These are phyloP conservation scores for Yamadazyma aaseri DNA, from an alignment of 1,139 yeast genomes.

Conservation along the genomic window DNA sequence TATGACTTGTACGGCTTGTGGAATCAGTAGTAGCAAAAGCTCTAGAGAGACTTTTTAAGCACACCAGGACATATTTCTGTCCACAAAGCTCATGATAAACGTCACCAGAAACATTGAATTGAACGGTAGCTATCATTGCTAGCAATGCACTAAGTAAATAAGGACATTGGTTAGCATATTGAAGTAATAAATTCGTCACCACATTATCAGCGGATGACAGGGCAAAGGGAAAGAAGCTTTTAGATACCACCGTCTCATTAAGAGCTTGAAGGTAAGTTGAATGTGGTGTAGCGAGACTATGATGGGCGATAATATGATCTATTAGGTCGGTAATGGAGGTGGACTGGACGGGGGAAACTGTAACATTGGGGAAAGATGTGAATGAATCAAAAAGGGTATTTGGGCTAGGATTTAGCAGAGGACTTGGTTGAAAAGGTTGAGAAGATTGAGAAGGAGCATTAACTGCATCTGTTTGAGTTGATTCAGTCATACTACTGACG, in stretches of 20 bases:
- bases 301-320: slow-evolving; percentile 23
- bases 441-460: too few species aligned
- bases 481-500: too few species aligned
- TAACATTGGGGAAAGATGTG: too few species aligned
- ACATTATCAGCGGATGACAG: slow-evolving; percentile 34
- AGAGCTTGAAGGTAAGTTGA: slow-evolving; percentile 29
- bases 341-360: not conserved
- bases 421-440: too few species aligned
- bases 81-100: slow-evolving; percentile 29
- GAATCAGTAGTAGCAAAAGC: slow-evolving; percentile 27
- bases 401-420: too few species aligned
- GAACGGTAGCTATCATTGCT: slow-evolving; percentile 40
- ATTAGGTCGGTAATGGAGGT: slow-evolving; percentile 17
- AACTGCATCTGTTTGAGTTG: too few species aligned
- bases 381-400: too few species aligned
- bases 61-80: slow-evolving; percentile 30
- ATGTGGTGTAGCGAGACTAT: slow-evolving; percentile 30
- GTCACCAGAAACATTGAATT: slow-evolving; percentile 33
- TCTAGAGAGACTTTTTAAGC: slow-evolving; percentile 31
- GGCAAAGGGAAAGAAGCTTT: slow-evolving; percentile 40
- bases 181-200: slow-evolving; percentile 31
- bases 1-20: slow-evolving; percentile 17
- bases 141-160: slow-evolving; percentile 35
- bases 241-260: slow-evolving; percentile 28
- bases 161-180: slow-evolving; percentile 35